Conservation (phyloP, 495 filamentous ascomycete species). For the Podospora bellae-mahoneyi region DNA sequence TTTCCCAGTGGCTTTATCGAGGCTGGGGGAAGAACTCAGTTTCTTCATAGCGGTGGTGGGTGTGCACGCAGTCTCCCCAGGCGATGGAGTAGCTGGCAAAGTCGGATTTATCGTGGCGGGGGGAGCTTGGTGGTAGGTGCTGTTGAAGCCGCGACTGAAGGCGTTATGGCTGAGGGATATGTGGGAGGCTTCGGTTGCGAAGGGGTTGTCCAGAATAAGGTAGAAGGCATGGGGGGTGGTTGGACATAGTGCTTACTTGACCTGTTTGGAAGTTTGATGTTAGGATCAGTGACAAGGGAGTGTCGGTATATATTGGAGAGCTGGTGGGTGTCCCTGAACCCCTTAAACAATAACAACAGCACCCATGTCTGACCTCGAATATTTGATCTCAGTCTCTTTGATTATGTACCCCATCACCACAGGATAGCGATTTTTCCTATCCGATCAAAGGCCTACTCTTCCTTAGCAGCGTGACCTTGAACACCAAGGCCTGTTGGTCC, state of each 20-base stretch:
- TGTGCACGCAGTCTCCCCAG: slow-evolving; percentile 32
- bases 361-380: too few species aligned
- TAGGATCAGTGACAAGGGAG: slow-evolving; percentile 5
- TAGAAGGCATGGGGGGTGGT: not conserved
- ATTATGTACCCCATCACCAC: too few species aligned
- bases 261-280: slow-evolving; percentile 9
- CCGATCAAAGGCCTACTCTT: slow-evolving; percentile 2
- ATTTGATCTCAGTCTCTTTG: too few species aligned
- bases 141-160: slow-evolving; percentile 32
- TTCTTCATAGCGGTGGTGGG: slow-evolving; percentile 39
- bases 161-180: slow-evolving; percentile 29
- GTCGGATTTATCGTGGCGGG: slow-evolving; percentile 28
- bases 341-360: not conserved
- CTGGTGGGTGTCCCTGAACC: not conserved
- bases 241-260: not conserved
- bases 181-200: slow-evolving; percentile 22
- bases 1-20: slow-evolving; percentile 30
- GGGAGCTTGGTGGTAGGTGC: slow-evolving; percentile 31
- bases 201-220: not conserved
- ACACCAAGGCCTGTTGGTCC: slow-evolving; percentile 69
- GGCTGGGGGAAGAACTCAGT: slow-evolving; percentile 24
- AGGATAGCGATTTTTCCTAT: not conserved
- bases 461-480: slow-evolving; percentile 60
- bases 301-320: not conserved
- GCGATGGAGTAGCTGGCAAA: slow-evolving; percentile 36